These are phyloP conservation scores for Rhizophora apiculata DNA, from an alignment of 345 rosid species.

Conservation along the genomic window DNA sequence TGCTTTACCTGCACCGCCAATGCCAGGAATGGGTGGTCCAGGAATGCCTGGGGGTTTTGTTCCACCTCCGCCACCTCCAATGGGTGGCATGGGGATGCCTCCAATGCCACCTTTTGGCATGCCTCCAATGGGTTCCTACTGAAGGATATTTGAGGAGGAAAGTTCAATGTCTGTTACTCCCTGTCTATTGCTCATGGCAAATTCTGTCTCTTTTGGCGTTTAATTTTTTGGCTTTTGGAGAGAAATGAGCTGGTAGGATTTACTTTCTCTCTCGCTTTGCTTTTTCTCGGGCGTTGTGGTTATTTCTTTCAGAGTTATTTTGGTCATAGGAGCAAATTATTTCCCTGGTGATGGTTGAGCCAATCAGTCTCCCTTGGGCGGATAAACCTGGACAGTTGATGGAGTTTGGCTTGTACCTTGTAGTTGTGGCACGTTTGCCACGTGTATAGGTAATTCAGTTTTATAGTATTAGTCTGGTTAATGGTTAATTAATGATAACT, in stretches of 20 bases:
- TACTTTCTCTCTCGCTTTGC: background rate
- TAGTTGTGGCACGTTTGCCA: conserved; percentile 1
- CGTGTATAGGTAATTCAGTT: conserved; percentile 10
- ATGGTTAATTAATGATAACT: background rate
- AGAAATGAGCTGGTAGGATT: background rate
- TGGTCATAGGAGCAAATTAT: background rate
- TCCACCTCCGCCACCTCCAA: conserved; percentile 41
- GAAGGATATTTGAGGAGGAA: background rate
- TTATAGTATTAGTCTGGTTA: background rate
- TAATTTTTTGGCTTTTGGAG: background rate
- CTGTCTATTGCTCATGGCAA: background rate
- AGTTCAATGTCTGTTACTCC: background rate
- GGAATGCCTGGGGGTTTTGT: conserved; percentile 35
- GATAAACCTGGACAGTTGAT: too few relatives aligned
- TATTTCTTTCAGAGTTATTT: background rate
- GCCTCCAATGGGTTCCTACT: conserved; percentile 67
- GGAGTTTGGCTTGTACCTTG: background rate
- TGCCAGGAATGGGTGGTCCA: conserved; percentile 73
- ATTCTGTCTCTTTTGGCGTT: background rate
- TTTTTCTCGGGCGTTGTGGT: background rate
- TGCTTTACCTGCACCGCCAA: conserved; percentile 87
- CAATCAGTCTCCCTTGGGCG: background rate
- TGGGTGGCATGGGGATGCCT: conserved; percentile 59
- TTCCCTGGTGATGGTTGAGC: conserved; percentile 3
- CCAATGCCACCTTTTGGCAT: conserved; percentile 73